phyloP scores from a whole-genome alignment of 2,329 filamentous ascomycete genomes.

The Amesomyces nigricolor region DNA sequence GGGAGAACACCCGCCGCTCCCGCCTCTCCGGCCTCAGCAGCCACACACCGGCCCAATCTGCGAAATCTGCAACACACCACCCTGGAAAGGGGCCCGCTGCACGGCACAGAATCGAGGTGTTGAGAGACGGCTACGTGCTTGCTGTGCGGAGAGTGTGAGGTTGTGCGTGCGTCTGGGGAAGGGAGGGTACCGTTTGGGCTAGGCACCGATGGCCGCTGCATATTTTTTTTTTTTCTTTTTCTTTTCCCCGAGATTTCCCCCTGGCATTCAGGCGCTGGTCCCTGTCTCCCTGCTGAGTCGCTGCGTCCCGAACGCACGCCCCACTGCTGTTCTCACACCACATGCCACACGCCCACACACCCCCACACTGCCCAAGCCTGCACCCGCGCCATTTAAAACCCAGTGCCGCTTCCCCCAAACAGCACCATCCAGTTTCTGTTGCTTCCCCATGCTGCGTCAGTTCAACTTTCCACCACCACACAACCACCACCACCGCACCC shows the following conservation, averaged over 20 bases:
- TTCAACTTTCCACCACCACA: conserved; percentile 13
- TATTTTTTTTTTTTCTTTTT: conserved; percentile 13
- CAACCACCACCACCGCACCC: background rate
- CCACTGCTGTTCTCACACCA: conserved; percentile 22
- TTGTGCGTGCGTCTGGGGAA: background rate
- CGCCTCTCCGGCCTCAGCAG: conserved; percentile 13
- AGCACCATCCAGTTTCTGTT: conserved; percentile 22
- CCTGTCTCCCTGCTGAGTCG: conserved; percentile 24
- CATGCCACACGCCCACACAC: conserved; percentile 13
- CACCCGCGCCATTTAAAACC: conserved; percentile 28
- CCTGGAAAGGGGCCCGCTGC: conserved; percentile 18
- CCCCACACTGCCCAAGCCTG: conserved; percentile 20
- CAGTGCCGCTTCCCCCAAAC: conserved; percentile 27
- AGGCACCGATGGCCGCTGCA: conserved; percentile 19
- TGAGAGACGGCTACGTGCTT: background rate
- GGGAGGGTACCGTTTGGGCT: conserved; percentile 18
- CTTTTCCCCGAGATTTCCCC: conserved; percentile 23
- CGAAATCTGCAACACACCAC: conserved; percentile 7
- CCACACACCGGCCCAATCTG: conserved; percentile 19
- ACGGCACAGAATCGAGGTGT: conserved; percentile 14
- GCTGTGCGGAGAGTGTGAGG: conserved; percentile 14
- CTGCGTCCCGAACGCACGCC: conserved; percentile 20
- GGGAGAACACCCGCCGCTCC: background rate
- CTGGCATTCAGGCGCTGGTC: conserved; percentile 22
- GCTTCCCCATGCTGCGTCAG: conserved; percentile 26